Percentiles rank a stretch among this genome's conserved stretches.
These are phyloP conservation scores for Talaromyces albobiverticillius DNA, from an alignment of 2,329 filamentous ascomycete species.

Conservation along the genomic window DNA sequence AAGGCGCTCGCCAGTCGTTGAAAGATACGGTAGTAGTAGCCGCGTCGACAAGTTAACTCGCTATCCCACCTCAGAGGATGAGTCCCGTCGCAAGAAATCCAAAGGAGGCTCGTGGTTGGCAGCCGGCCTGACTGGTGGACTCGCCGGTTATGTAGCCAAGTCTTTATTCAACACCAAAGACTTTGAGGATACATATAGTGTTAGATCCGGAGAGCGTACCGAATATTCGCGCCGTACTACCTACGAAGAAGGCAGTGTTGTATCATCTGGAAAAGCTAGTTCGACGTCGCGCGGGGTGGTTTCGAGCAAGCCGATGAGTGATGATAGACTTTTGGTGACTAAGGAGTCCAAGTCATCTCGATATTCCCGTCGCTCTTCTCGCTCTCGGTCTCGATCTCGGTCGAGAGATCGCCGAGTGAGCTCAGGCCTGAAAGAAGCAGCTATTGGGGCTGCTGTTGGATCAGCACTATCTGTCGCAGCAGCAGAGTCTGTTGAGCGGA, in stretches of 20 bases:
- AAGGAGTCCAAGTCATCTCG: constrained; percentile 15
- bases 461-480: constrained; percentile 11
- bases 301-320: constrained; percentile 18
- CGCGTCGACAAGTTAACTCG: constrained; percentile 60
- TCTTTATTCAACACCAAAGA: constrained; percentile 53
- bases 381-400: constrained; percentile 44
- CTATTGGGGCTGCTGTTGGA: constrained; percentile 30
- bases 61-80: constrained; percentile 54
- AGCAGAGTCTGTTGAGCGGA: neutral
- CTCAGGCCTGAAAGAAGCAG: constrained; percentile 31
- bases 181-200: constrained; percentile 60
- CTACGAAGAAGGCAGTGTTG: constrained; percentile 27
- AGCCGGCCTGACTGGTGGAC: constrained; percentile 53
- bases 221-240: constrained; percentile 25
- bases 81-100: constrained; percentile 44
- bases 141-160: constrained; percentile 56
- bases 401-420: constrained; percentile 21
- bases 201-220: constrained; percentile 50
- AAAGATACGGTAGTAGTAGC: constrained; percentile 40
- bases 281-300: constrained; percentile 44
- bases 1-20: constrained; percentile 41
- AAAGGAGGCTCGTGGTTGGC: constrained; percentile 51
- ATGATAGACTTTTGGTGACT: constrained; percentile 4
- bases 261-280: constrained; percentile 33
- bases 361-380: constrained; percentile 30